Percentiles rank a stretch among this genome's conserved stretches.
These are phyloP conservation scores for Solanum arcanum DNA, from an alignment of 257 asterid genomes.

Conservation along the genomic window DNA sequence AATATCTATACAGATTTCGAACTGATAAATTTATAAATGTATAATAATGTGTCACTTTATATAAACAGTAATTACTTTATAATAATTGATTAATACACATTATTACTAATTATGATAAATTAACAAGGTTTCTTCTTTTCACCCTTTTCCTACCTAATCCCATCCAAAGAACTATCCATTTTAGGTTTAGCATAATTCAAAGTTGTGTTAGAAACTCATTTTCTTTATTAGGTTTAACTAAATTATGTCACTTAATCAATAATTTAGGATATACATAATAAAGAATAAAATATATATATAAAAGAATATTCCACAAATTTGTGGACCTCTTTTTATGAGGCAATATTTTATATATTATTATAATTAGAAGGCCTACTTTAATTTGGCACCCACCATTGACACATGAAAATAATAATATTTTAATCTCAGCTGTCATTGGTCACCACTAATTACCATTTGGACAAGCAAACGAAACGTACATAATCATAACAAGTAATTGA, in stretches of 20 bases:
- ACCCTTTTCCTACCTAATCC: conserved; percentile 21
- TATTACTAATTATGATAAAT: not conserved
- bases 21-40: not conserved
- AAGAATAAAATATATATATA: no score
- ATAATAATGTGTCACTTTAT: not conserved
- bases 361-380: not conserved
- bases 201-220: not conserved
- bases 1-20: fast-evolving
- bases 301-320: not conserved
- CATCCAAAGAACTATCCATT: not conserved
- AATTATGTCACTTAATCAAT: not conserved
- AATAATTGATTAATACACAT: not conserved
- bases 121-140: not conserved
- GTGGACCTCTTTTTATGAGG: not conserved
- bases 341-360: not conserved
- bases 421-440: not conserved
- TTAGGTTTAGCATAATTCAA: not conserved
- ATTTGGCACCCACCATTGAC: not conserved
- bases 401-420: not conserved
- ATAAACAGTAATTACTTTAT: not conserved
- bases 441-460: not conserved
- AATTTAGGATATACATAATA: not conserved
- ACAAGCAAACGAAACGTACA: not conserved
- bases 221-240: not conserved
- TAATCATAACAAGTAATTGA: not conserved